Evolutionary conservation across 331 rosid genomes (phyloP).

Genomic region (Prunus yedoensis): DNA sequence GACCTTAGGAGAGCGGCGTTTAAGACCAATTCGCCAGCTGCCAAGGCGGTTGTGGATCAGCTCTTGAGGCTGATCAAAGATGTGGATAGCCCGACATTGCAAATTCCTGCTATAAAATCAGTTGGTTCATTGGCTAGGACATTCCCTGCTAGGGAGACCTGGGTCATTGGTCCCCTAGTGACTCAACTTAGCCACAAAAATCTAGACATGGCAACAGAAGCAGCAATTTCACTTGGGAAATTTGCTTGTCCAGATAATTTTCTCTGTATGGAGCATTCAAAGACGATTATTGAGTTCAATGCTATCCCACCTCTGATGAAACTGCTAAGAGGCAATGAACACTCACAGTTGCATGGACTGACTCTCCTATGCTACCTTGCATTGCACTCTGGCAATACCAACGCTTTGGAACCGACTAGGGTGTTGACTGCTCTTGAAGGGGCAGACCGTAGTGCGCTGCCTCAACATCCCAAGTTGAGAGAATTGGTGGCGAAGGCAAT

Average conservation of each 20-base stretch:
- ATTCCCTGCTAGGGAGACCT: constrained; percentile 76
- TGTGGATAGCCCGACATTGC: constrained; percentile 45
- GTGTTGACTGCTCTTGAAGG: constrained; percentile 73
- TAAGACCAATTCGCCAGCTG: constrained; percentile 74
- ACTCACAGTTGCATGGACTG: constrained; percentile 48
- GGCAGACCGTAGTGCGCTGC: constrained; percentile 49
- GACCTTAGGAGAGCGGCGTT: constrained; percentile 79
- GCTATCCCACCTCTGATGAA: constrained; percentile 63
- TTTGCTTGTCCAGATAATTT: constrained; percentile 74
- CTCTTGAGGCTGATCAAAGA: constrained; percentile 61
- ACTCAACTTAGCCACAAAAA: constrained; percentile 48
- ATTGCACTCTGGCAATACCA: constrained; percentile 66
- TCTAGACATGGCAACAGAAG: constrained; percentile 58
- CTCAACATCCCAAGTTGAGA: constrained; percentile 52
- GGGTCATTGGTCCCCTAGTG: constrained; percentile 64
- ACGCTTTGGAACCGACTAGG: constrained; percentile 64
- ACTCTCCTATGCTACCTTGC: constrained; percentile 86
- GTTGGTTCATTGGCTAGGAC: constrained; percentile 87
- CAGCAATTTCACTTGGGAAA: constrained; percentile 66
- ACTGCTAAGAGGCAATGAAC: constrained; percentile 57
- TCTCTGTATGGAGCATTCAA: constrained; percentile 63
- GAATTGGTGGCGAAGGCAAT: constrained; percentile 64
- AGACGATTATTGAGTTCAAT: constrained; percentile 61
- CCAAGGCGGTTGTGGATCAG: constrained; percentile 80
- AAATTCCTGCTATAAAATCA: constrained; percentile 64